Base-by-base conservation (phyloP, 225 moss, liverwort and hornwort species). In the Physcomitrium patens region DNA sequence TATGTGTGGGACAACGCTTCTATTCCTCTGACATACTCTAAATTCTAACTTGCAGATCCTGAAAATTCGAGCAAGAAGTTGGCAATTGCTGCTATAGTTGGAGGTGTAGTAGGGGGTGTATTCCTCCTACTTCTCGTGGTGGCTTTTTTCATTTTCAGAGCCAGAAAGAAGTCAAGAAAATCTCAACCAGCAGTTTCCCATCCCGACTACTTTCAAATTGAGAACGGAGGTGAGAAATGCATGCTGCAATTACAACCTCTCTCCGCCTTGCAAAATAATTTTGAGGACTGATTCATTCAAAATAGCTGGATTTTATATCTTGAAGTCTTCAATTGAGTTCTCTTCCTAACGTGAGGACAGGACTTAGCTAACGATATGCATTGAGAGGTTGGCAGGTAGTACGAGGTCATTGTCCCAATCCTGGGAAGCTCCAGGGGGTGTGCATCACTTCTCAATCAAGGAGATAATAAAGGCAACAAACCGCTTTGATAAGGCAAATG, bases 381-480 rank as follows among this genome's bases (percentile, higher is more conserved):
- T 23, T 6, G 24, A 58, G 19, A 56, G 9, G 14, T 71, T 70
- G 41, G 42, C 76, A 84, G 84, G 76, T 41, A 74, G 59, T 66
- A 20, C 20, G 4, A 11, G 7, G 9, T 31, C 22, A 27, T 28
- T 52, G 2, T 37, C 31, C 31, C 51, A 65, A 42, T 57, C 65
- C 1, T 86, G 86, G 86, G 83, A 83, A 69, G 55, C 78, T n/a
- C 81, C 87, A 5, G 56, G 80, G 15, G 79, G 84, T 4, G 70
- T 87, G 46, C 66, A 79, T 9, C 81, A 71, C 45, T 87, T 84
- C 37, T 74, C 76, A 10, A 78, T 87, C 26, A 76, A 84, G 26
- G 84, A 87, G 53, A 61, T 87, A 6, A 37, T 70, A 76, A 81
- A 84, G 76, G 87, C 84, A 47, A 87, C 81, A 1, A 57, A 74